Conservation (phyloP, 2,329 filamentous ascomycete genomes). For the Alternaria novae-zelandiae region DNA sequence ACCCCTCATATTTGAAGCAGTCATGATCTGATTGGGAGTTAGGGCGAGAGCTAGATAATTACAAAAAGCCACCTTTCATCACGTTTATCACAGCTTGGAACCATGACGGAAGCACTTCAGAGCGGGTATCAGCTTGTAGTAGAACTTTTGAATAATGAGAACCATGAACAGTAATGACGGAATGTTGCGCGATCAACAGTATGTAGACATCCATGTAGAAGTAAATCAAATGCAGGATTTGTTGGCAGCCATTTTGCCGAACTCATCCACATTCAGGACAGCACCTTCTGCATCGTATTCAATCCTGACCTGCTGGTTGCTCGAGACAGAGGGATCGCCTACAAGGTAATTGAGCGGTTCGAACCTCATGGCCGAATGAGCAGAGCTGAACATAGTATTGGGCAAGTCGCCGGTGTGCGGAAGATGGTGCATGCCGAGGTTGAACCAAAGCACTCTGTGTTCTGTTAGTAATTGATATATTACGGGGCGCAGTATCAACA, state of each 20-base stretch:
- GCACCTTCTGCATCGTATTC: constrained; percentile 34
- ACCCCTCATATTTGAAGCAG: not conserved
- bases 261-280: constrained; percentile 15
- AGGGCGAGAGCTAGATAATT: not conserved
- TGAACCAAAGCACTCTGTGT: constrained; percentile 57
- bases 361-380: constrained; percentile 54
- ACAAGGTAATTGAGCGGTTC: constrained; percentile 56
- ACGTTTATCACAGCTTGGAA: not conserved
- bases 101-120: not conserved
- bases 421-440: constrained; percentile 60
- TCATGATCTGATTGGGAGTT: not conserved
- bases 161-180: not conserved
- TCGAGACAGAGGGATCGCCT: constrained; percentile 50
- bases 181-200: not conserved
- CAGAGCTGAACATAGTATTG: constrained; percentile 60
- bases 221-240: not conserved
- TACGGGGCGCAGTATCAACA: not conserved
- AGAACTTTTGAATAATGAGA: not conserved
- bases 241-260: constrained; percentile 11
- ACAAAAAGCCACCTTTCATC: not conserved
- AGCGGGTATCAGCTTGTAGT: not conserved
- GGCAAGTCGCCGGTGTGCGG: constrained; percentile 54
- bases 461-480: not conserved
- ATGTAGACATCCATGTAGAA: not conserved
- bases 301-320: constrained; percentile 52